These are phyloP conservation scores for Vanrija sp. DNA, from an alignment of 1,284 basidiomycete species.

Conservation along the genomic window DNA sequence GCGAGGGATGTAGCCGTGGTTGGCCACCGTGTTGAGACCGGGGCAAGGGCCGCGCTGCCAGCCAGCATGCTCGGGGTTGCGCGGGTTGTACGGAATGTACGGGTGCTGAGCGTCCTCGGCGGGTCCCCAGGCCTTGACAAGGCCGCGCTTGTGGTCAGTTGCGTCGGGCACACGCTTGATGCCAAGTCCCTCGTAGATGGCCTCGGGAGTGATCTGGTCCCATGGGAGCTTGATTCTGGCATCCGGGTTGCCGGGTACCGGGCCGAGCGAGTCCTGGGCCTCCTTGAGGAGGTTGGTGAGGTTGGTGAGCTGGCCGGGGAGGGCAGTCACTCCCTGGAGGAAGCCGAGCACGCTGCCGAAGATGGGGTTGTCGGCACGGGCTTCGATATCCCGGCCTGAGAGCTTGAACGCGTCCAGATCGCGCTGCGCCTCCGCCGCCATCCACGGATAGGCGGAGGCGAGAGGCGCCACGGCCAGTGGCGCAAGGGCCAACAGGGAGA, in stretches of 20 bases:
- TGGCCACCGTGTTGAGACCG: constrained; percentile 42
- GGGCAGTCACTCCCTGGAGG: not conserved
- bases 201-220: not conserved
- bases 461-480: too few species aligned
- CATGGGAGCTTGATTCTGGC: not conserved
- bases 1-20: constrained; percentile 30
- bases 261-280: not conserved
- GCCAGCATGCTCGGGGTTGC: constrained; percentile 16
- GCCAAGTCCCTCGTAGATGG: not conserved
- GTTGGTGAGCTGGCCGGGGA: not conserved
- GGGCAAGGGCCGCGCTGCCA: constrained; percentile 38
- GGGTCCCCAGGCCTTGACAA: constrained; percentile 2
- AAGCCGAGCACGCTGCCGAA: not conserved
- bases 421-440: too few species aligned
- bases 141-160: not conserved
- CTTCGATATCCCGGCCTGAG: too few species aligned
- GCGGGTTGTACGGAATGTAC: constrained; percentile 23
- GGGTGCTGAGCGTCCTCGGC: constrained; percentile 20
- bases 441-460: too few species aligned
- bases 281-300: not conserved
- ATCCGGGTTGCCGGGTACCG: not conserved
- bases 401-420: too few species aligned
- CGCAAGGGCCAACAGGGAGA: too few species aligned
- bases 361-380: too few species aligned
- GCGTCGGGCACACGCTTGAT: not conserved